Evolutionary conservation across 352 stramenopile species (phyloP), one percentile per base, ranked within the genome.

Genomic region (Phytophthora sansomeana): DNA sequence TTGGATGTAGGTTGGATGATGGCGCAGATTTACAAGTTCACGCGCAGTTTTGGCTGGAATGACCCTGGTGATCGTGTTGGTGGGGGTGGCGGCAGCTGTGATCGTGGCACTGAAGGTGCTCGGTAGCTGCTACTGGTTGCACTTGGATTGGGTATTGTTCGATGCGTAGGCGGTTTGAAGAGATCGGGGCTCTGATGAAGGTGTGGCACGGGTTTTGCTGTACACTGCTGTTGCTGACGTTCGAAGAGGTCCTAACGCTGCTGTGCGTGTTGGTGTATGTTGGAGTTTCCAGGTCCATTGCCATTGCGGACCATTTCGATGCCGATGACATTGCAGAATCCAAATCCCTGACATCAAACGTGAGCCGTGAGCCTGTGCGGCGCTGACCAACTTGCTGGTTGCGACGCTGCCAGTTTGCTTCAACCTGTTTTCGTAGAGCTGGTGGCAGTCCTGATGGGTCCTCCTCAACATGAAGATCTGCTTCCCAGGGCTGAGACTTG

Each of bases 391-490:
- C 7, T 48, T 47, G 30, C 46, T 71, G 67, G 43, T 77, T 65
- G 46, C 65, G 65, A 29, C 69, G 66, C 44, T 75, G 46, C 83
- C 81, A 92, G 33, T 90, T 83, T 4, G 74, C 76, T 46, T 92
- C 83, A 4, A 92, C 67, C 8, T 90, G 67, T 30, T 79, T 63
- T 5, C 83, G 53, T 28, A 92, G 77, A 11, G 75, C 58, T 30
- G 79, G 70, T 21, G 81, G 73, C 8, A 92, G 63, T 6, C 81
- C 81, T 3, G 83, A 85, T 9, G 83, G 83, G 33, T 90, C 83
- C 26, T 69, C 61, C 38, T 75, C 55, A 21, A 59, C 6, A 5
- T 35, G 58, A 52, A n/a, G 33, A 24, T 29, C 33, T 16, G 4
- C 11, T 59, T 53, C 17, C 52, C 42, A 75, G 6, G 32, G 9